Conservation (phyloP, 192 early-diverging fungal species). For the Backusella sp. region DNA sequence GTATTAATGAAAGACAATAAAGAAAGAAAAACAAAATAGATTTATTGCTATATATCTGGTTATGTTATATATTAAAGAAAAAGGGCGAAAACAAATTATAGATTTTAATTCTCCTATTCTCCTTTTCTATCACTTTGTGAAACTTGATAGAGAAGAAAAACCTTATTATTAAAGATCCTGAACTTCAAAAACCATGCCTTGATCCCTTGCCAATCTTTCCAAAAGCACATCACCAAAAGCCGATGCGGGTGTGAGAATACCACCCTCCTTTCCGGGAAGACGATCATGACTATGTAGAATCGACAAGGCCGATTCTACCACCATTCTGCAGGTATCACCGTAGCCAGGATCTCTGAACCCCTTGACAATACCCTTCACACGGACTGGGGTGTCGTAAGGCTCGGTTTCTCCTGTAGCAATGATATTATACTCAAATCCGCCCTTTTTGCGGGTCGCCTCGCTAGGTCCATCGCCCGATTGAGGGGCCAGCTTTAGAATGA, state of each 20-base stretch:
- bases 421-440: conserved; percentile 47
- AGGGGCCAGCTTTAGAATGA: conserved; percentile 55
- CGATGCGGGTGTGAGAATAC: conserved; percentile 76
- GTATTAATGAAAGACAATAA: neutral
- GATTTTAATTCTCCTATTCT: neutral
- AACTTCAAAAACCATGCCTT: conserved; percentile 41
- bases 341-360: conserved; percentile 78
- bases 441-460: conserved; percentile 51
- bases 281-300: conserved; percentile 59
- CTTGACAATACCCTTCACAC: conserved; percentile 48
- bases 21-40: neutral
- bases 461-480: conserved; percentile 69
- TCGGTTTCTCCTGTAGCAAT: conserved; percentile 49
- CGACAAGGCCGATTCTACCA: conserved; percentile 76
- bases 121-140: neutral
- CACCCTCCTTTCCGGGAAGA: conserved; percentile 55
- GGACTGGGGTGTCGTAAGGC: conserved; percentile 36
- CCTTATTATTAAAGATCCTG: neutral
- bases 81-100: neutral
- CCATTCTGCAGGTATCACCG: conserved; percentile 72
- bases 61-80: neutral
- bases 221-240: conserved; percentile 75
- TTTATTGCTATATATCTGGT: neutral
- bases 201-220: conserved; percentile 55
- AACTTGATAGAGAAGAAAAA: neutral